These are phyloP conservation scores for Schwanniomyces pseudopolymorphus DNA, from an alignment of 805 yeast species.

Conservation along the genomic window DNA sequence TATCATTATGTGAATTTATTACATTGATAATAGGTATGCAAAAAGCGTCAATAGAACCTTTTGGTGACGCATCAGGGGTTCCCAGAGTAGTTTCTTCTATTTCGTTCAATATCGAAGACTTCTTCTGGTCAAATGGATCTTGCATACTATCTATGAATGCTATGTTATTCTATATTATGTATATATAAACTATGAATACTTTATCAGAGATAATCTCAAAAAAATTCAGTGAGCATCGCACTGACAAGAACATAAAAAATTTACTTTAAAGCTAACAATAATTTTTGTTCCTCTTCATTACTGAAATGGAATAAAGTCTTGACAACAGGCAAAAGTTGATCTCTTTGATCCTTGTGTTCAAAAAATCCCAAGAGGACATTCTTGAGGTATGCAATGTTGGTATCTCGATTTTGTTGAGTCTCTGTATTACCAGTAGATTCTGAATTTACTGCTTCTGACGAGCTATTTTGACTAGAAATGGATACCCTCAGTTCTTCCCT, in stretches of 20 bases:
- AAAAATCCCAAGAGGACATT: conserved; percentile 89
- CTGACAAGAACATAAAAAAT: background rate
- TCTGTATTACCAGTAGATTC: conserved; percentile 8
- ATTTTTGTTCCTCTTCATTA: conserved; percentile 69
- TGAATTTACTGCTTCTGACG: conserved; percentile 2
- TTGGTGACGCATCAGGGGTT: conserved; percentile 73
- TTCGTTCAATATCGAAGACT: conserved; percentile 51
- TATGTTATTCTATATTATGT: conserved; percentile 1
- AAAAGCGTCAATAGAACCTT: conserved; percentile 76
- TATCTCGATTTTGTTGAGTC: conserved; percentile 11
- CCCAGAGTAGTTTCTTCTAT: conserved; percentile 43
- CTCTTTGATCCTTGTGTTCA: conserved; percentile 91
- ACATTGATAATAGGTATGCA: conserved; percentile 71
- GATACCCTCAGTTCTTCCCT: conserved; percentile 24
- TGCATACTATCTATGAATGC: conserved; percentile 20
- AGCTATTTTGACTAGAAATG: conserved; percentile 2
- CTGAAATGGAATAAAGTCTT: conserved; percentile 69
- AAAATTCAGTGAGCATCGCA: conserved; percentile 2
- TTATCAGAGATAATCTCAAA: background rate
- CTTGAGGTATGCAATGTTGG: conserved; percentile 67
- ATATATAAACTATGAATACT: background rate
- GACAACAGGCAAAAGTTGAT: conserved; percentile 80
- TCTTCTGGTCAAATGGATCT: conserved; percentile 70
- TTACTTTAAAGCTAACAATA: conserved; percentile 54
- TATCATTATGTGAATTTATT: conserved; percentile 60